Evolutionary conservation across 257 asterid genomes (phyloP), one percentile per base, ranked within the genome.

Genomic region (Solanum okadae): DNA sequence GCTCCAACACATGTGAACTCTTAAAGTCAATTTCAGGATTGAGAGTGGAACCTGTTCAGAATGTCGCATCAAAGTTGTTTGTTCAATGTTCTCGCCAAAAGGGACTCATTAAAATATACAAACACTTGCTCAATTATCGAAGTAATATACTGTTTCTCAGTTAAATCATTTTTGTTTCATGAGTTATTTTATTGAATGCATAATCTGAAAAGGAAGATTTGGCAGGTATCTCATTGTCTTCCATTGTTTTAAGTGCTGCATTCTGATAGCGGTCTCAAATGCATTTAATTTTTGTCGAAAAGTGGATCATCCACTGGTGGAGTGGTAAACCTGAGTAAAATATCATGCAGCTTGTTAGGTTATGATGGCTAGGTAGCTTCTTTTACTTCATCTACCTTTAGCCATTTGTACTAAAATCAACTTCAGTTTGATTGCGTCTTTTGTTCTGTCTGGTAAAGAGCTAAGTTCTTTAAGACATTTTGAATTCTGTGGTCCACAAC

Each of bases 71-170:
- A 89, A 97, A 97, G 92, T 94, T 97, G 91, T 94, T 97, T 89
- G 99, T 96, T 88, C 99, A 97, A 93, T 97, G 99, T 90, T 97
- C 99, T 89, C 94, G 99, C 83, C 98, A 97, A 76, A 97, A 96
- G 91, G 99, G 98, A 83, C 98, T 97, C 77, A 94, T 97, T 89
- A 95, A 95, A 91, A 97, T 97, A 91, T 97, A 97, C 95, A 94
- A 93, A 81, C 99, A 97, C 93, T 93, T 97, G 91, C 98, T 97
- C 89, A 94, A 97, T 90, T 96, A 96, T 94, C 98, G 92, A 94
- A 97, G 99, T 97, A 96, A 89, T 75, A 34, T 44, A 4, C 42
- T 46, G 20, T 46, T 82, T 82, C 86, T 49, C 15, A 23, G 70
- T 46, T 49, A 10, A 29, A 82, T 49, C 29, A 82, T 82, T 35